A percentile compares a stretch with the other conserved stretches of the same genome.
These are phyloP conservation scores for Phialemonium atrogriseum DNA, from an alignment of 2,329 filamentous ascomycete genomes.

Conservation along the genomic window DNA sequence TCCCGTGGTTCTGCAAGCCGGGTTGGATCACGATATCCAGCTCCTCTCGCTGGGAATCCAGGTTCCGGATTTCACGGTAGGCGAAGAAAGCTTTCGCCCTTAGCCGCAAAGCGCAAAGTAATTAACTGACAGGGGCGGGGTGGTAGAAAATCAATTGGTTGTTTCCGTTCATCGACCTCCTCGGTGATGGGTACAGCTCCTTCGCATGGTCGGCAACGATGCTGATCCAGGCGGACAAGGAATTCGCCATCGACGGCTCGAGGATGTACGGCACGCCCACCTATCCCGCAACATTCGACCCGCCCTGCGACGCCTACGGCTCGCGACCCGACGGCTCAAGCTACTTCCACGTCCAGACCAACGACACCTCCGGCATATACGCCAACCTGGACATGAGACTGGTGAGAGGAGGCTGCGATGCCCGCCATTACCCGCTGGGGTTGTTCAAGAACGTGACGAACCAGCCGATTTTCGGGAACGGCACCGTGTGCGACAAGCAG, in stretches of 20 bases:
- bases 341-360: conserved; percentile 13
- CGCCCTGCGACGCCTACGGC: conserved; percentile 40
- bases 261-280: conserved; percentile 35
- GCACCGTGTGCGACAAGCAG: conserved; percentile 30
- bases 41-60: conserved; percentile 27
- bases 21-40: conserved; percentile 43
- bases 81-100: too few relatives aligned
- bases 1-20: conserved; percentile 40
- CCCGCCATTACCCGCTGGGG: conserved; percentile 25
- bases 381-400: conserved; percentile 18
- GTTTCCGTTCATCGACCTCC: conserved; percentile 47
- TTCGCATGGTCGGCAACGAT: conserved; percentile 42
- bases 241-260: conserved; percentile 34
- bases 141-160: too few relatives aligned
- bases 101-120: too few relatives aligned
- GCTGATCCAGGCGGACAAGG: conserved; percentile 34
- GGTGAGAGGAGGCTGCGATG: neutral
- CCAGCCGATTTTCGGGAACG: conserved; percentile 44
- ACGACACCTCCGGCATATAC: conserved; percentile 15
- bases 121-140: too few relatives aligned
- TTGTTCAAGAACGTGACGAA: conserved; percentile 45
- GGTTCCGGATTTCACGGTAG: conserved; percentile 39
- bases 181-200: conserved; percentile 38
- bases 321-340: conserved; percentile 16
- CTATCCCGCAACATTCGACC: conserved; percentile 33